Conservation (phyloP, 2,329 filamentous ascomycete species). For the Colletotrichum sp. region DNA sequence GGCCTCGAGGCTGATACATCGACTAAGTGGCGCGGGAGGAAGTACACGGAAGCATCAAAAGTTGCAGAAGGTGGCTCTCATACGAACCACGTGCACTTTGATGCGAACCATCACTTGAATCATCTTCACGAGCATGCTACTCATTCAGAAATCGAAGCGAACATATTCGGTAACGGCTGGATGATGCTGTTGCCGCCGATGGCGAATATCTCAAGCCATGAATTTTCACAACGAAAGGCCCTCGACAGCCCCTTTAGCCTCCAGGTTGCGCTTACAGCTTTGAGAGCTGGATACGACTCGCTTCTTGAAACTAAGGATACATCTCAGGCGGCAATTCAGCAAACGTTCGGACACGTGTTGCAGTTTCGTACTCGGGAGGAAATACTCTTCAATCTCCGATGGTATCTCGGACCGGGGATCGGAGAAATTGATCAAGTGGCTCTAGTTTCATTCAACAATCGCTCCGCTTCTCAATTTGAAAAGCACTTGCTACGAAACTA, state of each 20-base stretch:
- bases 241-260: background rate
- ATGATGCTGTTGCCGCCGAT: background rate
- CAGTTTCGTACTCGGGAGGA: background rate
- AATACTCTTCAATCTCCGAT: background rate
- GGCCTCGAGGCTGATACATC: background rate
- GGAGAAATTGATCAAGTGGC: background rate
- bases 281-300: background rate
- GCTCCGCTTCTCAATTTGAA: background rate
- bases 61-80: background rate
- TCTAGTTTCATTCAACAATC: background rate
- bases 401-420: background rate
- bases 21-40: background rate
- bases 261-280: background rate
- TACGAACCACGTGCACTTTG: background rate
- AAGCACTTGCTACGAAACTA: background rate
- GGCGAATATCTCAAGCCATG: background rate
- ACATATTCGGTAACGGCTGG: background rate
- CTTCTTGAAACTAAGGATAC: background rate
- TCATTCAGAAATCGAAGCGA: background rate
- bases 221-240: background rate
- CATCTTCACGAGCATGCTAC: accelerated
- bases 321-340: background rate
- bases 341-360: background rate
- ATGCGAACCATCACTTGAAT: background rate
- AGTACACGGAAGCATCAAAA: background rate